phyloP scores from a whole-genome alignment of 108 stramenopile species.

The Nitzschia inconspicua region DNA sequence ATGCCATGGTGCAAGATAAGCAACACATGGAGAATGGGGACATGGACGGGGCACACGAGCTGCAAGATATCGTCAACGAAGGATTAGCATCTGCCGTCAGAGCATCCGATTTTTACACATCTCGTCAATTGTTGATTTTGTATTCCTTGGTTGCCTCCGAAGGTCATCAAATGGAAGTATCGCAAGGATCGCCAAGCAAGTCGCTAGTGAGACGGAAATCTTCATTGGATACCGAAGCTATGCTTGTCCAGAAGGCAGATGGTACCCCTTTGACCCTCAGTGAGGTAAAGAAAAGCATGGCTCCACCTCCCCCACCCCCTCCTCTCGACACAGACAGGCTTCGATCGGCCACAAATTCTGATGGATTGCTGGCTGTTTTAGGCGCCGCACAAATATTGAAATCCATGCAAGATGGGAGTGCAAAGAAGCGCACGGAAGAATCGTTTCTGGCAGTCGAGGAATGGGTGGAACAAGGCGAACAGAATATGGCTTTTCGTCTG shows the following conservation, averaged over 20 bases:
- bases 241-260: conserved; percentile 17
- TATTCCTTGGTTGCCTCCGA: conserved; percentile 82
- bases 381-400: conserved; percentile 82
- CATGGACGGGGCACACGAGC: conserved; percentile 36
- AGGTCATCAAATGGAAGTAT: conserved; percentile 15
- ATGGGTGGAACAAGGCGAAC: conserved; percentile 83
- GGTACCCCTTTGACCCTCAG: conserved; percentile 2
- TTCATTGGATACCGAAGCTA: conserved; percentile 23
- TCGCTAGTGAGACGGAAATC: neutral
- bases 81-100: conserved; percentile 77
- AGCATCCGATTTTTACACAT: conserved; percentile 80
- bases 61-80: conserved; percentile 90
- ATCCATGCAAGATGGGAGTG: conserved; percentile 83
- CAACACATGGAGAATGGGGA: conserved; percentile 21
- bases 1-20: conserved; percentile 69
- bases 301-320: conserved; percentile 76
- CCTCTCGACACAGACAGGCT: conserved; percentile 87
- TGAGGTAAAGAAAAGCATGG: conserved; percentile 18
- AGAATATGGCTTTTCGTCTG: conserved; percentile 86
- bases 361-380: conserved; percentile 81
- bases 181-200: too few species aligned
- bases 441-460: conserved; percentile 77
- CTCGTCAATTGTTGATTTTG: conserved; percentile 79
- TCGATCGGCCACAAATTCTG: conserved; percentile 83
- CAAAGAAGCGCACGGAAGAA: conserved; percentile 64